phyloP scores from a whole-genome alignment of 164 flowering plant genomes.

The Akebia trifoliata region DNA sequence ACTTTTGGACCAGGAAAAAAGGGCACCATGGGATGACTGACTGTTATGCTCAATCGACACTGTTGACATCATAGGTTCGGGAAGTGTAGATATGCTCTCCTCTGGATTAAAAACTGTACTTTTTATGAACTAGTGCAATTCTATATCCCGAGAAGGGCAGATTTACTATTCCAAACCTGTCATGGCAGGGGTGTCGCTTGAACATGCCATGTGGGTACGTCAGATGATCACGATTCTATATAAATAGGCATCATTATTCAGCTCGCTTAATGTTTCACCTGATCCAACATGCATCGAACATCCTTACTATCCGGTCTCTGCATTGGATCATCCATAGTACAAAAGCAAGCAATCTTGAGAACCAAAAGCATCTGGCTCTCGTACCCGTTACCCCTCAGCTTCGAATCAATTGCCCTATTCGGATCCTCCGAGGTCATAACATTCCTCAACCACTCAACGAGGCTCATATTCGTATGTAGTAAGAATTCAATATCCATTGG shows the following conservation, averaged over 20 bases:
- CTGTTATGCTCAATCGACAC: too few species aligned
- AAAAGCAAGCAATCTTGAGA: slow-evolving; percentile 85
- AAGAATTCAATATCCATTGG: slow-evolving; percentile 83
- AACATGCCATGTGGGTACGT: not conserved
- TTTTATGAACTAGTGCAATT: too few species aligned
- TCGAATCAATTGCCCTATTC: slow-evolving; percentile 54
- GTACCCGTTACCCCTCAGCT: slow-evolving; percentile 51
- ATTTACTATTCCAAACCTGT: too few species aligned
- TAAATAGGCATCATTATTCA: not conserved
- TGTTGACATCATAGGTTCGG: too few species aligned
- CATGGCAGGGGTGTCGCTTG: not conserved
- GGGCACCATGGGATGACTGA: too few species aligned
- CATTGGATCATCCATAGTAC: slow-evolving; percentile 75
- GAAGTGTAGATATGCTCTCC: too few species aligned
- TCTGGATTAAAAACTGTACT: too few species aligned
- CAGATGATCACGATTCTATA: not conserved
- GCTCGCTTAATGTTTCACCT: slow-evolving; percentile 41
- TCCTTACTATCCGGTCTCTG: slow-evolving; percentile 91
- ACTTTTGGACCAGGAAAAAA: too few species aligned
- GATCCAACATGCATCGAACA: slow-evolving; percentile 69
- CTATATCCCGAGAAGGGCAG: too few species aligned
- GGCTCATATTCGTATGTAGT: slow-evolving; percentile 47
- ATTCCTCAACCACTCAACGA: slow-evolving; percentile 82
- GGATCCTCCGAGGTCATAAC: slow-evolving; percentile 78
- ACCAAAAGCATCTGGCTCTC: slow-evolving; percentile 82